Conservation (phyloP, 2,329 filamentous ascomycete genomes). For the Hypoxylon sp. region DNA sequence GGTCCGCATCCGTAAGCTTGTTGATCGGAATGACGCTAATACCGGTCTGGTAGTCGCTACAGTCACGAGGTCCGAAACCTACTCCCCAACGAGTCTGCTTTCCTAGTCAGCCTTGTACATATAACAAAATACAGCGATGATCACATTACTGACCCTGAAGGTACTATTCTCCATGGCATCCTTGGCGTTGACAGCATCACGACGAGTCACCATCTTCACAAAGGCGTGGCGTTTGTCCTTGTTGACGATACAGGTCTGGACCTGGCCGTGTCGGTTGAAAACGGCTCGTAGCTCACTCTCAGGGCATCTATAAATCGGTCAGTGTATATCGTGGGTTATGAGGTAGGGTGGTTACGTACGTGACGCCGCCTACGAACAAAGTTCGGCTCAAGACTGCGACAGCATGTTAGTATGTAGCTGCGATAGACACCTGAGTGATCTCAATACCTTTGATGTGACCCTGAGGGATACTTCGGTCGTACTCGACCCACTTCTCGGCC, state of each 20-base stretch:
- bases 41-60: constrained; percentile 92
- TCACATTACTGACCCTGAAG: constrained; percentile 66
- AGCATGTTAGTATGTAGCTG: constrained; percentile 15
- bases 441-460: constrained; percentile 83
- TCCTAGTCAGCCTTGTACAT: constrained; percentile 34
- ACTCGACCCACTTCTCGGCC: constrained; percentile 75
- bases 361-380: constrained; percentile 95
- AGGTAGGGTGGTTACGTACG: constrained; percentile 62
- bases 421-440: constrained; percentile 4
- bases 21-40: constrained; percentile 93
- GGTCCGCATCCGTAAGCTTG: constrained; percentile 92
- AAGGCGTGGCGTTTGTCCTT: constrained; percentile 98
- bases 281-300: constrained; percentile 83
- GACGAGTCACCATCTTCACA: constrained; percentile 95
- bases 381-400: constrained; percentile 84
- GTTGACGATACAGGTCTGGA: constrained; percentile 98
- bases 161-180: constrained; percentile 85
- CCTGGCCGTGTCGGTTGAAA: constrained; percentile 82
- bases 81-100: constrained; percentile 94
- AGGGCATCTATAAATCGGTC: constrained; percentile 63
- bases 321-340: constrained; percentile 31
- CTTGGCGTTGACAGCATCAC: constrained; percentile 84
- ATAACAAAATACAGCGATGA: background rate
- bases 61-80: constrained; percentile 94
- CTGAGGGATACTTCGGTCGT: constrained; percentile 75